phyloP scores from a whole-genome alignment of 2,329 filamentous ascomycete genomes.

The Fusarium secorum region DNA sequence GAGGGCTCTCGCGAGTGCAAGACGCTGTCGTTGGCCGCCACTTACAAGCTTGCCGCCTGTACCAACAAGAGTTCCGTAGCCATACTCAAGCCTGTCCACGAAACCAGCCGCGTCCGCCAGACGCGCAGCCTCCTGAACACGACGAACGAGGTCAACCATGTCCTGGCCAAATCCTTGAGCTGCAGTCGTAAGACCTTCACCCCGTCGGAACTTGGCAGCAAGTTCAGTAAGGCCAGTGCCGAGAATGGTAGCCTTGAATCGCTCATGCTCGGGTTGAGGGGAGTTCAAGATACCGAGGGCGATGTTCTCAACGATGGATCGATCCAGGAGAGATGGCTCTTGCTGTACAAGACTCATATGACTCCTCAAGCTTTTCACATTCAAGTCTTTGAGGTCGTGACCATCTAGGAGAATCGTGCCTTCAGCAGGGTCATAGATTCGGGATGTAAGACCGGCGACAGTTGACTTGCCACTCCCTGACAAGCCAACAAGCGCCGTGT shows the following conservation, averaged over 20 bases:
- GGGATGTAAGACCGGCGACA: conserved; percentile 61
- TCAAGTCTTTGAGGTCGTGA: conserved; percentile 56
- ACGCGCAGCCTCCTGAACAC: conserved; percentile 59
- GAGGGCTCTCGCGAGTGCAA: conserved; percentile 66
- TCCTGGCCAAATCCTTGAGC: conserved; percentile 54
- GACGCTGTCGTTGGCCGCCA: conserved; percentile 67
- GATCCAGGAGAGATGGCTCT: conserved; percentile 54
- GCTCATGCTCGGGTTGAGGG: conserved; percentile 48
- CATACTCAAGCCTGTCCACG: conserved; percentile 61
- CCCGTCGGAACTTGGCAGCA: conserved; percentile 59
- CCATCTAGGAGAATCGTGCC: conserved; percentile 59
- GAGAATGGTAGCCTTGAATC: conserved; percentile 57
- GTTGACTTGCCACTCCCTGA: conserved; percentile 67
- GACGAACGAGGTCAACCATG: conserved; percentile 59
- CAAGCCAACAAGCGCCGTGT: conserved; percentile 65
- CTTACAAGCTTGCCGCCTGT: conserved; percentile 62
- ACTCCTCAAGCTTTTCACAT: conserved; percentile 54
- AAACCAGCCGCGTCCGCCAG: conserved; percentile 68
- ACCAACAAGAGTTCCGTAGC: conserved; percentile 62
- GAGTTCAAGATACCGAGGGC: conserved; percentile 59
- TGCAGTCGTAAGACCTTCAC: conserved; percentile 55
- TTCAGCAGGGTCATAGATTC: conserved; percentile 64
- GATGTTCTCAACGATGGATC: conserved; percentile 61
- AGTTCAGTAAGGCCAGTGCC: conserved; percentile 59
- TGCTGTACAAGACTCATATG: conserved; percentile 56